phyloP scores from a whole-genome alignment of 495 filamentous ascomycete species.

The Amphirosellinia nigrospora region DNA sequence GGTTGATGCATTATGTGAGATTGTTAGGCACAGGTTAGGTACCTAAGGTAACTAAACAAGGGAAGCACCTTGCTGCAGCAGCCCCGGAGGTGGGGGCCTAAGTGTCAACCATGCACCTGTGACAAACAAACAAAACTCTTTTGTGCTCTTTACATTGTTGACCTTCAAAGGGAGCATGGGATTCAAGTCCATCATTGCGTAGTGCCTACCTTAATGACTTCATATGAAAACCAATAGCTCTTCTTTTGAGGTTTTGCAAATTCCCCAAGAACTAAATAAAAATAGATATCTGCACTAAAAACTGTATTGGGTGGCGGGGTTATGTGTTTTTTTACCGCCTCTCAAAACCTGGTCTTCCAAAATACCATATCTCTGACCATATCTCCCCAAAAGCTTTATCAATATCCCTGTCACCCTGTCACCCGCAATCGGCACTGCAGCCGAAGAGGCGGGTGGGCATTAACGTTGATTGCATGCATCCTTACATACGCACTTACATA shows the following conservation, averaged over 20 bases:
- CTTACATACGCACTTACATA: no score
- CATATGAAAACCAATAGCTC: not conserved
- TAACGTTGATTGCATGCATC: not conserved
- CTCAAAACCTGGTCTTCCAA: not conserved
- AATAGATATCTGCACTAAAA: not conserved
- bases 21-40: no score
- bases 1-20: not conserved
- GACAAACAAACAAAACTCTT: not conserved
- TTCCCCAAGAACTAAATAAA: not conserved
- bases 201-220: no score
- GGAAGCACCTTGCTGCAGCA: not conserved
- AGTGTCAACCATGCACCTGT: not conserved
- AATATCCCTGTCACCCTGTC: slow-evolving; percentile 17
- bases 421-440: slow-evolving; percentile 6
- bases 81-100: not conserved
- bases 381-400: slow-evolving; percentile 4
- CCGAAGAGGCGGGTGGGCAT: not conserved
- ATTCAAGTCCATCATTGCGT: no score
- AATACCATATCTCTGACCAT: not conserved
- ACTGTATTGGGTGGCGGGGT: not conserved
- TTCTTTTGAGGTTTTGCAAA: not conserved
- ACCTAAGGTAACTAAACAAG: no score
- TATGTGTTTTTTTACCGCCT: not conserved
- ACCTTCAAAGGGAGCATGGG: not conserved
- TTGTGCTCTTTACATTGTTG: no score